A percentile compares a stretch with the other conserved stretches of the same genome.
phyloP scores from a whole-genome alignment of 306 rosid species.

The Arachis stenosperma region DNA sequence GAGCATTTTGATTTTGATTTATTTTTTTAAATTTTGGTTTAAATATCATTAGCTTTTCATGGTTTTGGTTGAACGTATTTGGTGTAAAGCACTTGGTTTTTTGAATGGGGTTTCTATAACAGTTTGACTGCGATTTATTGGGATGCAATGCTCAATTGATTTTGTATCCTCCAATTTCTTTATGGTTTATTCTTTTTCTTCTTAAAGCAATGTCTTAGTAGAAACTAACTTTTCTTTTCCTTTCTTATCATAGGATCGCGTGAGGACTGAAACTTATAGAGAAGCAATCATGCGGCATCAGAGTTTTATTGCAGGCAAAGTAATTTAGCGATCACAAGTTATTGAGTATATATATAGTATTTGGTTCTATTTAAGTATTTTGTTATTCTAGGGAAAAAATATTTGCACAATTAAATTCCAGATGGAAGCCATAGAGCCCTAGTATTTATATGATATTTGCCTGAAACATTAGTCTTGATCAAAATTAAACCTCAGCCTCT shows the following conservation, averaged over 20 bases:
- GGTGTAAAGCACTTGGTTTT: background rate
- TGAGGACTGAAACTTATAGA: conserved; percentile 86
- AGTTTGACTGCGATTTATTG: background rate
- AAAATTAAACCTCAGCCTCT: background rate
- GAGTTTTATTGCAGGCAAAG: conserved; percentile 83
- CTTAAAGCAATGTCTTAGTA: background rate
- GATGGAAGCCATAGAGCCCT: too few relatives aligned
- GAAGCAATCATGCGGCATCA: conserved; percentile 86
- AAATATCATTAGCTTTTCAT: too few relatives aligned
- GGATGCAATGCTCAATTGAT: background rate
- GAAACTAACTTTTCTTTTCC: background rate
- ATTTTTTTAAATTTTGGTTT: too few relatives aligned
- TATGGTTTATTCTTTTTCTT: conserved; percentile 6
- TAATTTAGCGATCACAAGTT: conserved; percentile 47
- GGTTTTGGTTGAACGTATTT: too few relatives aligned
- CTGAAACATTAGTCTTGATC: too few relatives aligned
- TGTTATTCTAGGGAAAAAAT: background rate
- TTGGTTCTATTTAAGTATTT: conserved; percentile 4
- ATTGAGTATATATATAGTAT: background rate
- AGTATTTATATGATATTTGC: too few relatives aligned
- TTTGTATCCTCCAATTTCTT: background rate
- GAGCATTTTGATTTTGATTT: too few relatives aligned
- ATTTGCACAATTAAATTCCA: too few relatives aligned
- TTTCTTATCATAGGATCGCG: conserved; percentile 67
- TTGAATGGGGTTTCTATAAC: background rate